Conservation (phyloP, 805 yeast genomes). For the Cyberlindnera subsufficiens region DNA sequence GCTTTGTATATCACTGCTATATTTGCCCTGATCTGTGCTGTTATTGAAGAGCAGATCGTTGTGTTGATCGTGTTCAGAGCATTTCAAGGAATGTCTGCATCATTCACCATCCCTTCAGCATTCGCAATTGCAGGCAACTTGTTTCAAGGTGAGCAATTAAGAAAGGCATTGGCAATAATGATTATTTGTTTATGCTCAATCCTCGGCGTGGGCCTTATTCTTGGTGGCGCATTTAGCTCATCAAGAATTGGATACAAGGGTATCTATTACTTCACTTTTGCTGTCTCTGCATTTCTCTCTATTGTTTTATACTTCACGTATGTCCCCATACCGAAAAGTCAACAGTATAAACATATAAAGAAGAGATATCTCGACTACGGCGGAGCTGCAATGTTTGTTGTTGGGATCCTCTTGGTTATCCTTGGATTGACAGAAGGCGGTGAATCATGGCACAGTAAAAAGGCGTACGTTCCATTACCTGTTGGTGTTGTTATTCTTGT, state of each 20-base stretch:
- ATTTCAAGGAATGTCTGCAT: slow-evolving; percentile 38
- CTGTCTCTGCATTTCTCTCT: slow-evolving; percentile 18
- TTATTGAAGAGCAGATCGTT: slow-evolving; percentile 27
- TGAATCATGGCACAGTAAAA: slow-evolving; percentile 33
- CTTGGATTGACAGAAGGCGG: slow-evolving; percentile 43
- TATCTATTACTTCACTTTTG: slow-evolving; percentile 33
- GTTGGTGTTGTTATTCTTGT: slow-evolving; percentile 31
- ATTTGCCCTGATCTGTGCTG: slow-evolving; percentile 30
- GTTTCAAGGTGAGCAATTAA: slow-evolving; percentile 24
- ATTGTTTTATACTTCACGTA: slow-evolving; percentile 25
- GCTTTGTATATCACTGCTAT: slow-evolving; percentile 23
- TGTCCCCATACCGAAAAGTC: slow-evolving; percentile 24
- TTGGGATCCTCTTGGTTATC: slow-evolving; percentile 32
- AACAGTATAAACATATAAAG: slow-evolving; percentile 13
- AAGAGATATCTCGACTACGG: slow-evolving; percentile 29
- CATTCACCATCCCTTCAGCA: slow-evolving; percentile 34
- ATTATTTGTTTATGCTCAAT: slow-evolving; percentile 24
- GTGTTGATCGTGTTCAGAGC: slow-evolving; percentile 38
- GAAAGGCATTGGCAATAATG: slow-evolving; percentile 23
- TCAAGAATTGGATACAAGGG: slow-evolving; percentile 35
- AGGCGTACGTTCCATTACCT: slow-evolving; percentile 36
- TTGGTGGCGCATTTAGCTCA: slow-evolving; percentile 40
- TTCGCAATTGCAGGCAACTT: slow-evolving; percentile 28
- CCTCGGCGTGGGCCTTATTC: slow-evolving; percentile 33
- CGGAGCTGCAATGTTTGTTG: slow-evolving; percentile 29